A percentile compares a stretch with the other conserved stretches of the same genome.
Evolutionary conservation across 345 rosid genomes (phyloP).

Genomic region (Corchorus capsularis): DNA sequence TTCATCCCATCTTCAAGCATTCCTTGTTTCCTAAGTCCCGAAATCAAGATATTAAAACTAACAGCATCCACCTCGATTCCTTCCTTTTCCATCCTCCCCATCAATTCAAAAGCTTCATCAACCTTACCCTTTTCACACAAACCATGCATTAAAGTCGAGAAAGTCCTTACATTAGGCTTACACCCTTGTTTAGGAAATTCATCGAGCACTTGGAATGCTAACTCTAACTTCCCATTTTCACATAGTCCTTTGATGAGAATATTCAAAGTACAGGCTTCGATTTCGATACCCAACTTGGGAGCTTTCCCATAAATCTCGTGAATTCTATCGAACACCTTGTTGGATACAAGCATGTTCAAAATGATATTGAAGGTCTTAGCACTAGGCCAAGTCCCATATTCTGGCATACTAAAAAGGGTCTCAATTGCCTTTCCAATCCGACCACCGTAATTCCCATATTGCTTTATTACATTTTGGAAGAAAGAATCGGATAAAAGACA

Average conservation of each 20-base stretch:
- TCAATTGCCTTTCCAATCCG: slow-evolving; percentile 67
- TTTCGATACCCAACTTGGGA: slow-evolving; percentile 66
- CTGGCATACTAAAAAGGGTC: slow-evolving; percentile 65
- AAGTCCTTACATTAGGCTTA: slow-evolving; percentile 71
- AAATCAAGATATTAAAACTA: slow-evolving; percentile 81
- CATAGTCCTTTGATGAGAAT: slow-evolving; percentile 78
- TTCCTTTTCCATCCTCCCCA: slow-evolving; percentile 75
- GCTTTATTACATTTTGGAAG: slow-evolving; percentile 68
- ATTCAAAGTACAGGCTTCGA: slow-evolving; percentile 83
- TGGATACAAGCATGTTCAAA: slow-evolving; percentile 66
- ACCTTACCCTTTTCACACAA: slow-evolving; percentile 62
- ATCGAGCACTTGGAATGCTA: slow-evolving; percentile 78
- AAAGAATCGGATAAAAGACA: slow-evolving; percentile 70
- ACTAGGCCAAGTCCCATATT: slow-evolving; percentile 71
- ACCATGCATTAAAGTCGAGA: slow-evolving; percentile 69
- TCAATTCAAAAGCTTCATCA: slow-evolving; percentile 58
- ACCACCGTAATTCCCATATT: slow-evolving; percentile 68
- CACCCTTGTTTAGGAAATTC: slow-evolving; percentile 88
- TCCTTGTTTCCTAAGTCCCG: slow-evolving; percentile 77
- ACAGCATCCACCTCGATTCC: slow-evolving; percentile 67
- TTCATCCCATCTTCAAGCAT: slow-evolving; percentile 67
- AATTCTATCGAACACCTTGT: slow-evolving; percentile 62
- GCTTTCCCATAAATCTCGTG: slow-evolving; percentile 62
- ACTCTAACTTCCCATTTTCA: slow-evolving; percentile 61
- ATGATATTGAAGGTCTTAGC: slow-evolving; percentile 71